Evolutionary conservation across 352 stramenopile species (phyloP).

Genomic region (Albugo candida): DNA sequence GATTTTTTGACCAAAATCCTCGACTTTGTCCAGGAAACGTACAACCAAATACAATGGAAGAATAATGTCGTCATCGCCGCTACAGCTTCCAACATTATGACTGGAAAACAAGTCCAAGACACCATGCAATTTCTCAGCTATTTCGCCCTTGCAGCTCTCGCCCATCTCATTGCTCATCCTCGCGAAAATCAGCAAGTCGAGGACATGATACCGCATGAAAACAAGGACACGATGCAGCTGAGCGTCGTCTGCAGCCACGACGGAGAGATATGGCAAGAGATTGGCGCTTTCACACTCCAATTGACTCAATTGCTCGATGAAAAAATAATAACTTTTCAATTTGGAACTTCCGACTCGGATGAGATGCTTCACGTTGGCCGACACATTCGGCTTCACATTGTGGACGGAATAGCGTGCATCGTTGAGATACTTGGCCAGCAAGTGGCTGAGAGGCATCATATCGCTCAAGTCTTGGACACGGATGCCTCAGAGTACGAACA

Average conservation of each 20-base stretch:
- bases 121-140: conserved; percentile 62
- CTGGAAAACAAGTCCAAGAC: conserved; percentile 50
- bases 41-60: conserved; percentile 10
- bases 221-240: not conserved
- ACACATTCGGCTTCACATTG: too few species aligned
- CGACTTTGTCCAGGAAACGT: conserved; percentile 45
- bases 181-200: too few species aligned
- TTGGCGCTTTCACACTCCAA: conserved; percentile 28
- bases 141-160: conserved; percentile 32
- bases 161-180: conserved; percentile 20
- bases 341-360: too few species aligned
- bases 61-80: conserved; percentile 34
- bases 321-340: too few species aligned
- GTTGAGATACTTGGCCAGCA: conserved; percentile 44
- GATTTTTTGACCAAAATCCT: conserved; percentile 62
- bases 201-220: not conserved
- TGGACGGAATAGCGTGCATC: too few species aligned
- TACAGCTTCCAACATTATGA: conserved; percentile 54
- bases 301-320: too few species aligned
- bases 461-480: conserved; percentile 19
- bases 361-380: too few species aligned
- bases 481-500: conserved; percentile 11
- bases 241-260: not conserved
- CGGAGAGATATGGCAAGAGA: conserved; percentile 28
- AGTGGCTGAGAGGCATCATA: conserved; percentile 24